Percentiles rank a stretch among this genome's conserved stretches.
Evolutionary conservation across 2,329 filamentous ascomycete species (phyloP).

Genomic region (Aureobasidium vineae): DNA sequence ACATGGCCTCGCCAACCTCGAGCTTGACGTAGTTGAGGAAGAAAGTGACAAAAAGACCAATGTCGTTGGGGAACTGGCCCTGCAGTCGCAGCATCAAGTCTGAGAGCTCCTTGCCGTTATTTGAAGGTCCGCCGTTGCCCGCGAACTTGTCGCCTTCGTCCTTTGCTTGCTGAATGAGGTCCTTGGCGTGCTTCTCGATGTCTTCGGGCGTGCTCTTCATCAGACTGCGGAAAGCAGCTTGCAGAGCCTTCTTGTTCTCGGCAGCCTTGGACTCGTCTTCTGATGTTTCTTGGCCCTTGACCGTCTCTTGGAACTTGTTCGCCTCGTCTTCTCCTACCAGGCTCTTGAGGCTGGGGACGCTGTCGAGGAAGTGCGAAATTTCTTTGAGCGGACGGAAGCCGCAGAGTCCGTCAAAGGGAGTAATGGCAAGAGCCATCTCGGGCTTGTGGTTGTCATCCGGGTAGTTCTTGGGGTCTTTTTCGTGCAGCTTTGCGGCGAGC

Average conservation of each 20-base stretch:
- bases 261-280: constrained; percentile 47
- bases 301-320: constrained; percentile 46
- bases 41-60: constrained; percentile 93
- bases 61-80: constrained; percentile 80
- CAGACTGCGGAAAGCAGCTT: constrained; percentile 70
- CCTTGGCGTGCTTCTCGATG: constrained; percentile 63
- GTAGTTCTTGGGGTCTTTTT: constrained; percentile 86
- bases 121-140: constrained; percentile 65
- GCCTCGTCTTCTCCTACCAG: constrained; percentile 51
- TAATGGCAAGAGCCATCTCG: constrained; percentile 98
- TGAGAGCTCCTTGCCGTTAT: constrained; percentile 66
- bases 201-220: constrained; percentile 73
- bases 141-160: constrained; percentile 71
- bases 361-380: constrained; percentile 78
- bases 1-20: constrained; percentile 87
- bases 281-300: constrained; percentile 54
- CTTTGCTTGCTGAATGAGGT: constrained; percentile 69
- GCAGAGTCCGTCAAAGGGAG: constrained; percentile 92
- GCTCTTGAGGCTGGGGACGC: constrained; percentile 53
- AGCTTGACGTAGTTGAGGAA: constrained; percentile 95
- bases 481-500: constrained; percentile 84
- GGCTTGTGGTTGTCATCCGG: constrained; percentile 99
- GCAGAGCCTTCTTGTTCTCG: constrained; percentile 74
- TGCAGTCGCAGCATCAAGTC: constrained; percentile 76
- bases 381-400: constrained; percentile 87